Evolutionary conservation across 768 basidiomycete genomes (phyloP).

Genomic region (Mycena alexandri): DNA sequence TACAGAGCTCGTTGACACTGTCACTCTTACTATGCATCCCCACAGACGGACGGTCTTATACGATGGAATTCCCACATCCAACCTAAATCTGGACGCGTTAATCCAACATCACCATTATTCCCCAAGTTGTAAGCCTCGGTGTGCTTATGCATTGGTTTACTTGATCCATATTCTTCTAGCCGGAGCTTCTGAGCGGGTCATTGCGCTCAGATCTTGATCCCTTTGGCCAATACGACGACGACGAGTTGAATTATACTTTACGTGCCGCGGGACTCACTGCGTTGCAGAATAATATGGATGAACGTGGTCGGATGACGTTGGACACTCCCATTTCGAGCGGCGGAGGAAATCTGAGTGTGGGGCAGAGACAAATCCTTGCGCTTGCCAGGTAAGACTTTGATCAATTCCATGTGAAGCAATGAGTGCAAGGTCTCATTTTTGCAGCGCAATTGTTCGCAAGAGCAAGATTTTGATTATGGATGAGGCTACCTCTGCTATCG

Average conservation of each 20-base stretch:
- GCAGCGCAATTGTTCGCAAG: conserved; percentile 31
- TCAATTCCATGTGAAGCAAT: no score
- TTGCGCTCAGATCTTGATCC: conserved; percentile 62
- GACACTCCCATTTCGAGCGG: conserved; percentile 25
- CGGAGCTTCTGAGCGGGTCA: conserved; percentile 56
- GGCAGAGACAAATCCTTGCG: conserved; percentile 62
- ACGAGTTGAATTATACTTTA: conserved; percentile 50
- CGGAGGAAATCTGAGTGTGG: conserved; percentile 51
- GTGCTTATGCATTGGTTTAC: no score
- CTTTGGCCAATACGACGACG: conserved; percentile 59
- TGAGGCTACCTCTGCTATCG: conserved; percentile 33
- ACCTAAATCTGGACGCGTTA: conserved; percentile 59
- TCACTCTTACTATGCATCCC: conserved; percentile 62
- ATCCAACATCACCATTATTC: conserved; percentile 59
- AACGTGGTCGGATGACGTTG: conserved; percentile 39
- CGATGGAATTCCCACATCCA: conserved; percentile 55
- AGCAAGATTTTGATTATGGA: conserved; percentile 41
- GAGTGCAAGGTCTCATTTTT: neutral
- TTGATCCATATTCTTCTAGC: no score
- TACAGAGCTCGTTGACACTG: conserved; percentile 66
- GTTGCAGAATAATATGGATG: conserved; percentile 50
- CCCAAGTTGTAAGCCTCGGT: conserved; percentile 41
- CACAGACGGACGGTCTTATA: conserved; percentile 48
- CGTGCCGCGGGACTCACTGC: conserved; percentile 49
- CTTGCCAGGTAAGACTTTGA: conserved; percentile 50